Base-by-base conservation (phyloP, 768 basidiomycete genomes). In the Phanerochaete carnosa region DNA sequence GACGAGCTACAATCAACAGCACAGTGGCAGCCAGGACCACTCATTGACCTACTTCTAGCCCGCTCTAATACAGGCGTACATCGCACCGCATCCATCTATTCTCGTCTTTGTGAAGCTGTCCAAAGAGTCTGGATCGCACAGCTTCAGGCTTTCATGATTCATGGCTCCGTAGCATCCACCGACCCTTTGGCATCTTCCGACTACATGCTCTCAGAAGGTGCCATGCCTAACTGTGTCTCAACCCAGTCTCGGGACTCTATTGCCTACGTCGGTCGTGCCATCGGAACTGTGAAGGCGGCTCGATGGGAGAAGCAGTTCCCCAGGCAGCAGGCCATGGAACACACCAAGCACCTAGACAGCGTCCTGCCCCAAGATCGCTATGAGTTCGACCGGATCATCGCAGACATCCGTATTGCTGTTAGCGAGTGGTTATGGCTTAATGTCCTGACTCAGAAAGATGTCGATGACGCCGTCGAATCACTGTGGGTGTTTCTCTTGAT, bases 361-460 rank as follows among this genome's bases (percentile, higher is more conserved):
- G 86, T 91, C 3, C 78, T 92, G 8, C 88, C 89, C 0, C 84
- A 91, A 66, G 88, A 94, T 64, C 85, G 84, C 62, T 87, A 90
- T 62, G 81, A 78, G 16, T 92, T 97, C 67, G 92, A 92, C 69
- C 75, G 79, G 32, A 83, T 87, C 60, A 84, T 97, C 35, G 76
- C 83, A 19, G 84, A 88, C 61, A 91, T 95, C 37, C 78, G 94
- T 60, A 88, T 82, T 1, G 87, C 89, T 59, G 83, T 95, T 54
- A 90, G 93, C 69, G 95, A 97, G 78, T 97, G 94, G 94, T 77
- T 97, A 1, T 97, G 94, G 95, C 73, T 86, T 25, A 93, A 95
- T 68, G 88, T 96, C 37, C 77, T 97, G 55, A 95, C 93, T 1
- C 81, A 82, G 67, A 83, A 84, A 65, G 92, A 94, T 62, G 88